Conservation (phyloP, 768 basidiomycete species). For the Stropharia rugosoannulata region DNA sequence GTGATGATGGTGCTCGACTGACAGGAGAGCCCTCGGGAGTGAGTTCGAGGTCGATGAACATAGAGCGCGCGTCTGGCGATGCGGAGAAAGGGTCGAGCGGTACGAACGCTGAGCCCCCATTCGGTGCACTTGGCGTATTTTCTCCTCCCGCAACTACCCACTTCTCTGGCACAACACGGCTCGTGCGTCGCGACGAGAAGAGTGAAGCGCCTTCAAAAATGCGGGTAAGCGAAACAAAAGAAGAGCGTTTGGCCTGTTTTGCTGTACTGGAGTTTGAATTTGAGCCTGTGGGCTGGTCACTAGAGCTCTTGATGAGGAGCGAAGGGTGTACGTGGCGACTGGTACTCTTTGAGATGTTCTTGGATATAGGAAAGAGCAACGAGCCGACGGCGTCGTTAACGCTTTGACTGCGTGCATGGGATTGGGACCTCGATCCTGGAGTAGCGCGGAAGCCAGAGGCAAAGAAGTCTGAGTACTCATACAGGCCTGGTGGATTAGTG, state of each 20-base stretch:
- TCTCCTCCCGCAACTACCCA: slow-evolving; percentile 35
- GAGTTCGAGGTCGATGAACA: slow-evolving; percentile 36
- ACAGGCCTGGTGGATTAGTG: neutral
- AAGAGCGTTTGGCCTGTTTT: too few species aligned
- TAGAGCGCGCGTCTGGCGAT: slow-evolving; percentile 40
- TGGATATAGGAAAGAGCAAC: too few species aligned
- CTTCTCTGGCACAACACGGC: slow-evolving; percentile 21
- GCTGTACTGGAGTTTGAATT: too few species aligned
- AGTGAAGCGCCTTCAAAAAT: slow-evolving; percentile 21
- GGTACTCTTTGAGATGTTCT: too few species aligned
- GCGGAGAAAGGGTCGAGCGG: slow-evolving; percentile 40
- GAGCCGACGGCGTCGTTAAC: too few species aligned
- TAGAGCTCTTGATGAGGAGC: too few species aligned
- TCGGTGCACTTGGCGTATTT: slow-evolving; percentile 22
- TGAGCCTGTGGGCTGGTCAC: too few species aligned
- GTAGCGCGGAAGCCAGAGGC: slow-evolving; percentile 41
- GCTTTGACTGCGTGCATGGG: slow-evolving; percentile 3
- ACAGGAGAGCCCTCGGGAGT: slow-evolving; percentile 13
- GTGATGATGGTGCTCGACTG: neutral
- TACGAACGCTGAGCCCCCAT: slow-evolving; percentile 19
- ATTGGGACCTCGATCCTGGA: slow-evolving; percentile 6
- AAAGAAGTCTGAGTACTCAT: slow-evolving; percentile 36
- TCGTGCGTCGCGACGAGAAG: neutral
- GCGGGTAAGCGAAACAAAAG: slow-evolving; percentile 1
- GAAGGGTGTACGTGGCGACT: too few species aligned